These are phyloP conservation scores for Diplocarpon rosae DNA, from an alignment of 2,329 filamentous ascomycete genomes.

Conservation along the genomic window DNA sequence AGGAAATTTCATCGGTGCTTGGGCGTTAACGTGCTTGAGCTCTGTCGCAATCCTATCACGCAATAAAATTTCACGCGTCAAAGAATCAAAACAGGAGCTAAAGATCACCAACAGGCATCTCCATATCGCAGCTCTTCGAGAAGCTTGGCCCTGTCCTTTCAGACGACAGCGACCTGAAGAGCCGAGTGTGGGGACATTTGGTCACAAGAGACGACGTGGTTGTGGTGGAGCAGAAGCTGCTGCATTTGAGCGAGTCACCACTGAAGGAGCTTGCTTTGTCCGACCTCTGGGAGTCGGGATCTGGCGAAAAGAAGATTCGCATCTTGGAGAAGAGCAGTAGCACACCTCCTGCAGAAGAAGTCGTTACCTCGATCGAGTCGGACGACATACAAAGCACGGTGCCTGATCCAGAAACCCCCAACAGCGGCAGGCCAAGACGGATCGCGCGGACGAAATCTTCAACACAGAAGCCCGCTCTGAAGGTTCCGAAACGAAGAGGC, in stretches of 20 bases:
- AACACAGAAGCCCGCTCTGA: background rate
- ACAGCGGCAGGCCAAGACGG: background rate
- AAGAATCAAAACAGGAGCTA: background rate
- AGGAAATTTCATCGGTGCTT: background rate
- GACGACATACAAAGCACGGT: background rate
- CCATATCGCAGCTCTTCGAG: constrained; percentile 5
- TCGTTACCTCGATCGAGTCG: background rate
- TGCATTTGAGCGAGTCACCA: constrained; percentile 1
- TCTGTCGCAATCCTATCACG: background rate
- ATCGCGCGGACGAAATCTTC: background rate
- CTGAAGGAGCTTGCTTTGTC: constrained; percentile 2
- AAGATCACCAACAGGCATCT: constrained; percentile 2
- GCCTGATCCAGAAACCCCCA: background rate
- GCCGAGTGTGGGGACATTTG: constrained; percentile 5
- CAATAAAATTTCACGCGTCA: background rate
- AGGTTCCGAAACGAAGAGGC: constrained; percentile 1
- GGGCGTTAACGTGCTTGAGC: background rate
- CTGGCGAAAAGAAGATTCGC: constrained; percentile 2
- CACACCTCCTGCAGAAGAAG: too few species aligned
- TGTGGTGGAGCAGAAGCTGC: constrained; percentile 1
- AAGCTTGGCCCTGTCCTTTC: background rate
- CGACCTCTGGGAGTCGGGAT: constrained; percentile 1
- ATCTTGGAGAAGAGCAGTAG: background rate
- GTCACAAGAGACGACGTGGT: constrained; percentile 4
- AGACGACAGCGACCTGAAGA: background rate